phyloP scores from a whole-genome alignment of 495 filamentous ascomycete species.

The Neurospora sp. region DNA sequence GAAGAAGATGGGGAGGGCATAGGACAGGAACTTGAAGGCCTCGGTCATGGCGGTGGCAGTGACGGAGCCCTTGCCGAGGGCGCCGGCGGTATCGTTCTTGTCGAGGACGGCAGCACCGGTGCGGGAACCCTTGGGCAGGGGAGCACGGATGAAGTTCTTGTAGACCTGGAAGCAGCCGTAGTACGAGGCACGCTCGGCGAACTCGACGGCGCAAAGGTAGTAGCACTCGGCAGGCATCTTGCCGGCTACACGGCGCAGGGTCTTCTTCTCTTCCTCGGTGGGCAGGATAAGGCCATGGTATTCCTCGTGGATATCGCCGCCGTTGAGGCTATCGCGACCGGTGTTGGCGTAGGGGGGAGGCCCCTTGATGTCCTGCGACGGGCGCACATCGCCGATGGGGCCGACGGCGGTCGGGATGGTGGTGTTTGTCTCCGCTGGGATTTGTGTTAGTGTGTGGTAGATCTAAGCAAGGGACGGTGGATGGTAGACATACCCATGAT shows the following conservation, averaged over 20 bases:
- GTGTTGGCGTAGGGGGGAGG: slow-evolving; percentile 1
- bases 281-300: slow-evolving; percentile 35
- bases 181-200: slow-evolving; percentile 51
- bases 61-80: slow-evolving; percentile 48
- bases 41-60: slow-evolving; percentile 45
- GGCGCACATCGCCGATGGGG: not conserved
- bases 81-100: slow-evolving; percentile 46
- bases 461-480: not conserved
- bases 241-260: slow-evolving; percentile 43
- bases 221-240: slow-evolving; percentile 37
- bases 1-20: slow-evolving; percentile 48
- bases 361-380: slow-evolving; percentile 1
- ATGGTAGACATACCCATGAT: not conserved
- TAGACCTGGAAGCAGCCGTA: slow-evolving; percentile 47
- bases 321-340: slow-evolving; percentile 1
- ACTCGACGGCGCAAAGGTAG: slow-evolving; percentile 45
- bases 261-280: slow-evolving; percentile 41
- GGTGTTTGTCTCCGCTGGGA: not conserved
- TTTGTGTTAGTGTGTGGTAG: not conserved
- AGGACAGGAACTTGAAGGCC: slow-evolving; percentile 48
- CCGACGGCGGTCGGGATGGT: not conserved
- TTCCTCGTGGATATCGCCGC: slow-evolving; percentile 19
- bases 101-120: slow-evolving; percentile 43
- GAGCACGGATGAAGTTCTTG: slow-evolving; percentile 49
- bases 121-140: slow-evolving; percentile 45